A percentile compares a stretch with the other conserved stretches of the same genome.
Conservation (phyloP, 2,329 filamentous ascomycete species). For the Botrytis aclada region DNA sequence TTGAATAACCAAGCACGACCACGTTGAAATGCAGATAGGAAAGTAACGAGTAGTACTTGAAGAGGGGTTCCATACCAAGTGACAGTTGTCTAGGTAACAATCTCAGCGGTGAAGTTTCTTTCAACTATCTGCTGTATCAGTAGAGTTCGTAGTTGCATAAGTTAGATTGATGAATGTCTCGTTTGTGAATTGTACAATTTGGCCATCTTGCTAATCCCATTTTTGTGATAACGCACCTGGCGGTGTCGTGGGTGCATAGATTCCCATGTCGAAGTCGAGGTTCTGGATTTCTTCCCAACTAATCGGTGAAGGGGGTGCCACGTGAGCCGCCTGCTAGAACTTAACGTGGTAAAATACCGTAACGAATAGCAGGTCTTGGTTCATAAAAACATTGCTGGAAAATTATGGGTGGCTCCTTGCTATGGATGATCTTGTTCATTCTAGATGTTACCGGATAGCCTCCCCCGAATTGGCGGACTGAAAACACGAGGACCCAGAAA, state of each 20-base stretch:
- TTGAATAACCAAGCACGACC: slow-evolving; percentile 10
- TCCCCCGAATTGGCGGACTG: slow-evolving; percentile 17
- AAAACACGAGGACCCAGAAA: slow-evolving; percentile 18
- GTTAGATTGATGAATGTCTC: slow-evolving; percentile 17
- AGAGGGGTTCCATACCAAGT: slow-evolving; percentile 11
- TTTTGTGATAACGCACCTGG: slow-evolving; percentile 7
- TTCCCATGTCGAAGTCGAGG: slow-evolving; percentile 16
- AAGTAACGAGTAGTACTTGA: slow-evolving; percentile 13
- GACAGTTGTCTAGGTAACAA: slow-evolving; percentile 19
- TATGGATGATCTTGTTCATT: slow-evolving; percentile 14
- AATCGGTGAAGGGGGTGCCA: slow-evolving; percentile 18
- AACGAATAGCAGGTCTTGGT: slow-evolving; percentile 5
- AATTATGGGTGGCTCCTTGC: slow-evolving; percentile 8
- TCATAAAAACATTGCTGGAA: slow-evolving; percentile 4
- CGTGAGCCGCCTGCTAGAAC: slow-evolving; percentile 9
- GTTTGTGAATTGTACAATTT: slow-evolving; percentile 13
- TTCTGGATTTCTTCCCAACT: slow-evolving; percentile 16
- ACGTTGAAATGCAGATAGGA: slow-evolving; percentile 13
- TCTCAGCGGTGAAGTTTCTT: slow-evolving; percentile 20
- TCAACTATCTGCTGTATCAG: slow-evolving; percentile 12
- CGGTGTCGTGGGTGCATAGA: slow-evolving; percentile 15
- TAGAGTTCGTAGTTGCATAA: slow-evolving; percentile 19
- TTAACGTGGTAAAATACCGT: not conserved
- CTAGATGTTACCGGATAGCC: slow-evolving; percentile 19
- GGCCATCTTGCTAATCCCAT: slow-evolving; percentile 9